Conservation (phyloP, 352 stramenopile genomes). For the Pythium plurisporium region DNA sequence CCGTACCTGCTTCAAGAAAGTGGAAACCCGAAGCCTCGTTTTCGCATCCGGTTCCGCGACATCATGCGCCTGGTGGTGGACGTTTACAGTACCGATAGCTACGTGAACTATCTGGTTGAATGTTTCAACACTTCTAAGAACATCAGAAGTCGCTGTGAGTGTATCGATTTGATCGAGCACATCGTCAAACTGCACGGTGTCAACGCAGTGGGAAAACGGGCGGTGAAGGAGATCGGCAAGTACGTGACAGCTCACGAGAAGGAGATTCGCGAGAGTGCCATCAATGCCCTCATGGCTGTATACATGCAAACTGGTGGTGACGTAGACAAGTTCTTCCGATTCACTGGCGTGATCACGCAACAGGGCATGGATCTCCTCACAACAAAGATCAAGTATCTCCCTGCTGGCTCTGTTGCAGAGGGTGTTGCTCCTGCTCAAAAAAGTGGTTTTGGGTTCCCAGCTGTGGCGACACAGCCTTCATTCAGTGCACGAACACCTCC, state of each 20-base stretch:
- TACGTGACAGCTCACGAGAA: conserved; percentile 78
- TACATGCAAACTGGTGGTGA: conserved; percentile 64
- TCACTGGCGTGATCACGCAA: conserved; percentile 65
- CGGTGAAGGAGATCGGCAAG: conserved; percentile 76
- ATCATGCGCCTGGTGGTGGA: conserved; percentile 79
- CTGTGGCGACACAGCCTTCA: conserved; percentile 6
- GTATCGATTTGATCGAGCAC: conserved; percentile 77
- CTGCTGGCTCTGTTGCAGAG: conserved; percentile 31
- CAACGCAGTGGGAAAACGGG: conserved; percentile 62
- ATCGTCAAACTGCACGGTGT: conserved; percentile 62
- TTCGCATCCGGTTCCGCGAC: conserved; percentile 77
- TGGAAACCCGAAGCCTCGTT: conserved; percentile 78
- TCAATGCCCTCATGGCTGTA: conserved; percentile 66
- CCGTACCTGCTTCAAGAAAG: conserved; percentile 83
- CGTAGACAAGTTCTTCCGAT: conserved; percentile 75
- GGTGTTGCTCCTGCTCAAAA: conserved; percentile 7
- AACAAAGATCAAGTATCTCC: conserved; percentile 75
- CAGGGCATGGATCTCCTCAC: conserved; percentile 77
- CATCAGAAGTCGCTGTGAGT: conserved; percentile 82
- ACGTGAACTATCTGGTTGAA: conserved; percentile 67
- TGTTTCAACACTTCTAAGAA: conserved; percentile 85
- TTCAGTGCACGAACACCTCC: conserved; percentile 15
- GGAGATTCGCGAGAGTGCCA: conserved; percentile 74
- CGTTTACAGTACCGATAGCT: conserved; percentile 79
- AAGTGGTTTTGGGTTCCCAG: conserved; percentile 19